Percentiles rank a stretch among this genome's conserved stretches.
These are phyloP conservation scores for Leccinum disarticulatum DNA, from an alignment of 768 basidiomycete genomes.

Conservation along the genomic window DNA sequence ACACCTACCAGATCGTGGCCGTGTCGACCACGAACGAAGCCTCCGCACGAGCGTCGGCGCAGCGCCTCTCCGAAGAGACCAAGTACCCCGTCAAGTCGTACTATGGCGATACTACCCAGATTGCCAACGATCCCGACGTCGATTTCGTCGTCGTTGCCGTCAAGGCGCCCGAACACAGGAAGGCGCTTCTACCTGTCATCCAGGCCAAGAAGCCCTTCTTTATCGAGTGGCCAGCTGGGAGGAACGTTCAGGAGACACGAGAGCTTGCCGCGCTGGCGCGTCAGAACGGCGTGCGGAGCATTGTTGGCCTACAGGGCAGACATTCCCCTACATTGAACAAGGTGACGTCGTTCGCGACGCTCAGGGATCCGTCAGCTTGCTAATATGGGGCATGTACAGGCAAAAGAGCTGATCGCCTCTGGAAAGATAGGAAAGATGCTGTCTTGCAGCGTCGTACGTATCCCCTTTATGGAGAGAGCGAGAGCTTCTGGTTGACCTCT, in stretches of 20 bases:
- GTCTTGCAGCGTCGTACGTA: conserved; percentile 12
- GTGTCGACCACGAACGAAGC: conserved; percentile 12
- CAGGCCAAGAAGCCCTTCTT: conserved; percentile 18
- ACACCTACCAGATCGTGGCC: conserved; percentile 13
- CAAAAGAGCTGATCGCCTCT: conserved; percentile 7
- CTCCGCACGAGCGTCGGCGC: conserved; percentile 8
- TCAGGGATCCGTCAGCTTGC: neutral
- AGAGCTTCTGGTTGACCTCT: neutral
- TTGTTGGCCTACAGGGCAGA: conserved; percentile 12
- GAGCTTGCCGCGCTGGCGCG: too few relatives aligned
- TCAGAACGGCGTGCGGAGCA: too few relatives aligned
- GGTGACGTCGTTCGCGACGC: neutral
- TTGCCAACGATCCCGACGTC: conserved; percentile 16
- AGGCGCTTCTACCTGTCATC: conserved; percentile 11
- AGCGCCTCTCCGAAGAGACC: conserved; percentile 7
- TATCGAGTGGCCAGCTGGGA: too few relatives aligned
- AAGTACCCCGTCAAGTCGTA: conserved; percentile 9
- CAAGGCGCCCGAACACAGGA: conserved; percentile 10
- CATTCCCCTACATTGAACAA: conserved; percentile 13
- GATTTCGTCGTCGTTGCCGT: conserved; percentile 13
- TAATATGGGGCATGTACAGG: neutral
- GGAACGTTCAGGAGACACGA: too few relatives aligned
- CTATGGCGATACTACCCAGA: conserved; percentile 11
- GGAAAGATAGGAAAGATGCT: conserved; percentile 11
- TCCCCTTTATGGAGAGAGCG: neutral